Conservation (phyloP, 2,329 filamentous ascomycete genomes). For the Pseudogymnoascus sp. region DNA sequence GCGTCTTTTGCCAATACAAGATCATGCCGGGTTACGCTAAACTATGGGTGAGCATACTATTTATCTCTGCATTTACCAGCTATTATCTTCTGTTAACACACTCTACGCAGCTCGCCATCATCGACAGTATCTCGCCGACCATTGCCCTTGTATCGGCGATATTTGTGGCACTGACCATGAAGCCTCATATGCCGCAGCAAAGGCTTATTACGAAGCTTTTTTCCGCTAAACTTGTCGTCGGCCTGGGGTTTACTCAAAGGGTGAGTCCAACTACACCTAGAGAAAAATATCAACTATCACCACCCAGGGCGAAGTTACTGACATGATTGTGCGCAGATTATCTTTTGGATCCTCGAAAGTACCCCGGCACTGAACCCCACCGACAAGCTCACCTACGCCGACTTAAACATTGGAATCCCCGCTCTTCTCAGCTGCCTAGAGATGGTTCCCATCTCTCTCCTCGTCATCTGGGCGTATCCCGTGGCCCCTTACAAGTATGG, state of each 20-base stretch:
- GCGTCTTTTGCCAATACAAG: slow-evolving; percentile 27
- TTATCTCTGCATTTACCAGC: slow-evolving; percentile 14
- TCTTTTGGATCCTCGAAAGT: slow-evolving; percentile 23
- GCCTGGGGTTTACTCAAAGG: slow-evolving; percentile 19
- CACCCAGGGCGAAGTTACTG: background rate
- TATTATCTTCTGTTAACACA: background rate
- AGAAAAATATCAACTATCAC: background rate
- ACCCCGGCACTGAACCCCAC: slow-evolving; percentile 17
- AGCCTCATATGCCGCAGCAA: background rate
- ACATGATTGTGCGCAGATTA: background rate
- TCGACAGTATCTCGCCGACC: background rate
- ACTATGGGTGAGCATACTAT: slow-evolving; percentile 22
- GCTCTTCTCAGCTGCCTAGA: slow-evolving; percentile 21
- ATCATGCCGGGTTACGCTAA: slow-evolving; percentile 25
- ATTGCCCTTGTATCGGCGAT: background rate
- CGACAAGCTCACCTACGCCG: slow-evolving; percentile 17
- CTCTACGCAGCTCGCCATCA: background rate
- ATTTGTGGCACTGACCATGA: background rate
- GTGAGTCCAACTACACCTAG: too few species aligned
- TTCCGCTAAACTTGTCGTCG: background rate
- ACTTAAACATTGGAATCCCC: slow-evolving; percentile 21
- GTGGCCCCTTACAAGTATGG: slow-evolving; percentile 17
- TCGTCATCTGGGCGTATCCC: slow-evolving; percentile 21
- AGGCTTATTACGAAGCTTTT: background rate
- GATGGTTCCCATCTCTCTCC: slow-evolving; percentile 22